Evolutionary conservation across 1,284 basidiomycete genomes (phyloP), one percentile per base, ranked within the genome.

Genomic region (Apiotrichum mycotoxinovorans): DNA sequence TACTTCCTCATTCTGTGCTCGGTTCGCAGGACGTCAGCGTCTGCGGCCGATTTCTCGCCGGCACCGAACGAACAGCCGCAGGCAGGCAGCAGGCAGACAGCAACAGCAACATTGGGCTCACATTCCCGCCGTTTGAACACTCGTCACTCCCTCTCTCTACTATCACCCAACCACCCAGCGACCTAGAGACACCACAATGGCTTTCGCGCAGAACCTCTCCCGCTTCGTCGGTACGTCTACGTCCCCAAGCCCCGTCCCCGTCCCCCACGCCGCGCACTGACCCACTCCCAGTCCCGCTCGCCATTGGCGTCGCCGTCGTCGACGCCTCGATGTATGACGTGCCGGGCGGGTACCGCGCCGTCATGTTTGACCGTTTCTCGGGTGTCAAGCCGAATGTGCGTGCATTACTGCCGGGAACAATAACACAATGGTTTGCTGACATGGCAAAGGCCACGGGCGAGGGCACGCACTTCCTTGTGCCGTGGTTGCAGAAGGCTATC

Each of bases 281-380:
- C n/a, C 22, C 30, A 23, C 14, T n/a, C 46, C 1, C 56, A 91
- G 91, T 93, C 34, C 89, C 91, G 57, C 77, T 87, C 60, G 87
- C 84, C 43, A 77, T 91, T 64, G 87, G 84, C 45, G 80, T 84
- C 25, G 84, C 83, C 12, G 74, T 83, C 25, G 72, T 86, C 46
- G 87, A 92, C 69, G 82, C 89, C 45, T 88, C 90, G 60, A 81
- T 95, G 61, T 96, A 95, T 74, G 92, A 96, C 81, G 92, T 95
- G 61, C 69, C 77, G 18, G 91, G 91, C 70, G 93, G 94, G 46
- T 93, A 88, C 79, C 84, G 90, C 55, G 95, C 96, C 27, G 95
- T 98, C 68, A 93, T 98, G 87, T 98, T 98, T 78, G 95, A 98
- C 79, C 84, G 95, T 69, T 98, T 98, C 78, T 84, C 87, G 55